Evolutionary conservation across 75 land plant genomes (phyloP), one percentile per base, ranked within the genome.

Genomic region (Adiantum capillusveneris): DNA sequence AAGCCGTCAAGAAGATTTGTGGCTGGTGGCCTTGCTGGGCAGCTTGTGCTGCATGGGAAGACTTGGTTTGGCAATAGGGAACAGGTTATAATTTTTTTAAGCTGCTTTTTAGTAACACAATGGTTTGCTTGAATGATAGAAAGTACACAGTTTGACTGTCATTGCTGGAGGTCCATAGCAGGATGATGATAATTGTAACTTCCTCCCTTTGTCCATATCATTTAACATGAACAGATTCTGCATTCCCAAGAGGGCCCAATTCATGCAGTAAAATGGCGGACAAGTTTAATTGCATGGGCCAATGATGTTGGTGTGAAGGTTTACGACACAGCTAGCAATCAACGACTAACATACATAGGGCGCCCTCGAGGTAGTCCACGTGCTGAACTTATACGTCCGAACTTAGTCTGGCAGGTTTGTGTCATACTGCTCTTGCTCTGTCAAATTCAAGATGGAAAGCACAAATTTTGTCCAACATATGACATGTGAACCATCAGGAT

Each of bases 191-290:
- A n/a, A n/a, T n/a, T n/a, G 37, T 34, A 34, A 34, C 37, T 34
- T 34, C 37, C 9, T 5, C 9, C 9, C 37, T 34, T 34, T 34
- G 37, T 34, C 37, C 9, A 34, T 34, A 9, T 5, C 3, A 34
- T n/a, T 5, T 5, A 34, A 34, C 37, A 34, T 5, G 37, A 51
- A 14, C 67, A 94, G 98, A 76, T 89, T 50, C 36, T 94, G 60
- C 98, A 94, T 55, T 84, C 87, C 41, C 88, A 87, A 68, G 98
- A 94, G 64, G 98, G 98, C 57, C 96, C 98, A 56, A 84, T 94
- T 22, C 98, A 94, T 75, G 85, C 79, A 26, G 80, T 86, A 27
- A 94, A 83, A 53, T 94, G 98, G 98, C 83, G 85, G 63, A 71
- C 78, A 56, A 84, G 84, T 73, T 83, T 89, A 48, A 73, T 94